Evolutionary conservation across 2,329 filamentous ascomycete species (phyloP), one percentile per base, ranked within the genome.

Genomic region (Xylaria sp.): DNA sequence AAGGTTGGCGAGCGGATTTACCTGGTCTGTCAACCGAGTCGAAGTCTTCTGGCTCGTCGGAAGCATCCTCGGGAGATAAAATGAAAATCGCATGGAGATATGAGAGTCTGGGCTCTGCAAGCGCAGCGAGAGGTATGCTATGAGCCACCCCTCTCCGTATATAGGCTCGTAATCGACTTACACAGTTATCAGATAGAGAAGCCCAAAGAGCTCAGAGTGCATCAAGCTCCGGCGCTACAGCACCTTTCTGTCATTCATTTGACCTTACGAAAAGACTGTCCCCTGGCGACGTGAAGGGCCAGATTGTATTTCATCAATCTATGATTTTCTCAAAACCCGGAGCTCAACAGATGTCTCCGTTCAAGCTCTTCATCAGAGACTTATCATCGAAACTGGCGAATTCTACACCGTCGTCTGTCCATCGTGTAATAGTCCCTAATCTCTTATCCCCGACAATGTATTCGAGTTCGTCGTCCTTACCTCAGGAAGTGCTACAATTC

Each of bases 71-170:
- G 1, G 85, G 86, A 15, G 92, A 95, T 71, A 94, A 91, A 81
- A 98, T 99, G 96, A 98, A 97, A 83, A 99, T 99, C 83, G 96
- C 96, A 3, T 99, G 96, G 96, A 88, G 96, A 80, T 99, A 99
- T 82, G 94, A 98, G 81, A 88, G 90, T 41, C 81, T 98, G 63
- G 92, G 92, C 18, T 91, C 92, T 73, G 90, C 90, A 74, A 89
- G 89, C 51, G 86, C 85, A 68, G 82, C 85, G 62, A 87, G 89
- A 90, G 90, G 91, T 92, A 85, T 81, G 87, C 78, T 28, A n/a
- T 41, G 5, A 62, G 63, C 25, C 51, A 66, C 71, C 64, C 46
- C 63, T 25, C 52, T 25, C 52, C 65, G 12, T 41, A 52, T 34
- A 10, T 10, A 15, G 20, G 23, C 18, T 32, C 12, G 55, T 50